phyloP scores from a whole-genome alignment of 495 filamentous ascomycete genomes.

The Penicillium atrosanguineum region DNA sequence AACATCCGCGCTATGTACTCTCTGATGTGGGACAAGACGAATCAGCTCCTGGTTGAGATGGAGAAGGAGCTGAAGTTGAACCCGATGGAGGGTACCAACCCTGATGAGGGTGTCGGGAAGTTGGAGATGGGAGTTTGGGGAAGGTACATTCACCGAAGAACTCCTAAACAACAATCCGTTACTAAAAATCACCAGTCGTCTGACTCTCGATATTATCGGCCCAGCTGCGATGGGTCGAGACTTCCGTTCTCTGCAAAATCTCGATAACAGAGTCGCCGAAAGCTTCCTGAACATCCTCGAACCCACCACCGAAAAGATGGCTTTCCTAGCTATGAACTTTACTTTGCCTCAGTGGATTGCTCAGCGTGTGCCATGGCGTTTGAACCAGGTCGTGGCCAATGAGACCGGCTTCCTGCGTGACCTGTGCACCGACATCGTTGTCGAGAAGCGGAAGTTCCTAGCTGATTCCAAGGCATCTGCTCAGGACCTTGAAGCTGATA shows the following conservation, averaged over 20 bases:
- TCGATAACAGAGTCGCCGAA: slow-evolving; percentile 58
- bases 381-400: slow-evolving; percentile 59
- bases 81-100: slow-evolving; percentile 39
- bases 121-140: slow-evolving; percentile 71
- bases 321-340: slow-evolving; percentile 47
- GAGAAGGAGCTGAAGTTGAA: slow-evolving; percentile 38
- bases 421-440: slow-evolving; percentile 64
- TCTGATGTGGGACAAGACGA: slow-evolving; percentile 67
- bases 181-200: slow-evolving; percentile 38
- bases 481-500: slow-evolving; percentile 61
- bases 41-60: slow-evolving; percentile 37
- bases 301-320: slow-evolving; percentile 46
- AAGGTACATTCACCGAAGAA: slow-evolving; percentile 28
- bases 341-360: slow-evolving; percentile 48
- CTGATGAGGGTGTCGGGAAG: slow-evolving; percentile 41
- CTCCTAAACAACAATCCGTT: not conserved
- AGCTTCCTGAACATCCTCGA: slow-evolving; percentile 62
- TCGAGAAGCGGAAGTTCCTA: slow-evolving; percentile 53
- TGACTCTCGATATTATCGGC: slow-evolving; percentile 87
- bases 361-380: slow-evolving; percentile 58
- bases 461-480: slow-evolving; percentile 58
- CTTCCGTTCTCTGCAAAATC: slow-evolving; percentile 67
- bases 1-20: slow-evolving; percentile 83
- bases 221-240: slow-evolving; percentile 77
- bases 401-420: slow-evolving; percentile 59